Evolutionary conservation across 352 stramenopile genomes (phyloP).

Genomic region (Phytophthora lateralis): DNA sequence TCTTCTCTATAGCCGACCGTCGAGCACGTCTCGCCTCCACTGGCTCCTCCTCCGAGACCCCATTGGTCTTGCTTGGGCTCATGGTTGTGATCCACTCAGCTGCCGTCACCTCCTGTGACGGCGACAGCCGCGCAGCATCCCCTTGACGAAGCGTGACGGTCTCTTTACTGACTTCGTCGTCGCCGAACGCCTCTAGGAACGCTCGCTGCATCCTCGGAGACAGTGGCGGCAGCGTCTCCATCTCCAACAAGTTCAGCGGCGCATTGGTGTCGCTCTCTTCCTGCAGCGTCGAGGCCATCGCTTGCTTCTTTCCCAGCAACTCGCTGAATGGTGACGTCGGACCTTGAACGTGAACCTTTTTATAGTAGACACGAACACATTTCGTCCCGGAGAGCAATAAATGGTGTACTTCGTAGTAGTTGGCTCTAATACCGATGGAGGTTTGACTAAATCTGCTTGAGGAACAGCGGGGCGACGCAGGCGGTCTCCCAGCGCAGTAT

Average conservation of each 20-base stretch:
- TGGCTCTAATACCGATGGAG: slow-evolving; percentile 26
- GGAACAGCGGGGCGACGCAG: slow-evolving; percentile 58
- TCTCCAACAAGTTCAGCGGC: slow-evolving; percentile 8
- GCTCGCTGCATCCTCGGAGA: slow-evolving; percentile 29
- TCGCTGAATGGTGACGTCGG: slow-evolving; percentile 12
- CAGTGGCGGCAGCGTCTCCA: slow-evolving; percentile 23
- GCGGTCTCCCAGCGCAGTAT: slow-evolving; percentile 67
- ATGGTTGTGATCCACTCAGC: slow-evolving; percentile 16
- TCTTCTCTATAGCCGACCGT: slow-evolving; percentile 65
- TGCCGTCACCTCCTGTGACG: slow-evolving; percentile 11
- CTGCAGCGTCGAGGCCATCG: slow-evolving; percentile 11
- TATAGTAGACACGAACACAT: neutral
- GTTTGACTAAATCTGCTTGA: slow-evolving; percentile 35
- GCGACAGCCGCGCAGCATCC: slow-evolving; percentile 6
- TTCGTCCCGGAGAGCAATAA: slow-evolving; percentile 18
- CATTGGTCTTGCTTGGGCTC: slow-evolving; percentile 27
- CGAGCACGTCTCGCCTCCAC: slow-evolving; percentile 40
- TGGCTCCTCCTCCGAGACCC: slow-evolving; percentile 6
- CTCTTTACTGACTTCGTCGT: slow-evolving; percentile 25
- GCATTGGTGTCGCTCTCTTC: slow-evolving; percentile 3
- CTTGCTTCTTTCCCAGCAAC: slow-evolving; percentile 1
- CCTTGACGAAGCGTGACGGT: slow-evolving; percentile 13
- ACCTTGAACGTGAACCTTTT: slow-evolving; percentile 4
- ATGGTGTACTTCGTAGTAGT: slow-evolving; percentile 34
- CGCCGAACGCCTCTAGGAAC: slow-evolving; percentile 24